Percentiles rank a stretch among this genome's conserved stretches.
Conservation (phyloP, 495 filamentous ascomycete species). For the Parathielavia appendiculata region DNA sequence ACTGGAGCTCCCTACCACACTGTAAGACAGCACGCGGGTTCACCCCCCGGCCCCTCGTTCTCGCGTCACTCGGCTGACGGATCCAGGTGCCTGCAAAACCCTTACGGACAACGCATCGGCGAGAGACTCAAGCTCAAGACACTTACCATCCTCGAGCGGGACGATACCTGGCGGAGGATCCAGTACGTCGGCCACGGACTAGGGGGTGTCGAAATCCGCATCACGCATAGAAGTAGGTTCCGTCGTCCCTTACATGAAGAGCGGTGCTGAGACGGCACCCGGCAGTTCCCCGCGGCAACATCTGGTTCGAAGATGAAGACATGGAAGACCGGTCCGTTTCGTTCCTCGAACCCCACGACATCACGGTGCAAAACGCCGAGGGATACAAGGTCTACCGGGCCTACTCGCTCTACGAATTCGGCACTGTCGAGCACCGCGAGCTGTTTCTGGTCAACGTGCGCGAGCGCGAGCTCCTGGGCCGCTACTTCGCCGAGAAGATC, state of each 20-base stretch:
- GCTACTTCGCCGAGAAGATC: conserved; percentile 2
- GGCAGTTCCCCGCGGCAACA: not conserved
- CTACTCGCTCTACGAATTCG: not conserved
- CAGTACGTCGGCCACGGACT: not conserved
- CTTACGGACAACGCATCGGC: conserved; percentile 2
- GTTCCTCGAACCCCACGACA: conserved; percentile 2
- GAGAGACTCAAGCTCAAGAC: not conserved
- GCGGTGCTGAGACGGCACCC: too few relatives aligned
- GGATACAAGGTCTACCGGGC: conserved; percentile 3
- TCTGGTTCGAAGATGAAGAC: conserved; percentile 5
- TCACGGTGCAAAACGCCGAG: not conserved
- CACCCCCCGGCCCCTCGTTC: not conserved
- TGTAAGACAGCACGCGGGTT: not conserved
- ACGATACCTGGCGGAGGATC: conserved; percentile 1
- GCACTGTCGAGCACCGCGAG: not conserved
- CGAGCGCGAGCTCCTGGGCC: conserved; percentile 3
- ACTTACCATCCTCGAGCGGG: conserved; percentile 1
- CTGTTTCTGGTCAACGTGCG: not conserved
- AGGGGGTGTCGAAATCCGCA: not conserved
- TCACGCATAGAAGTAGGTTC: not conserved
- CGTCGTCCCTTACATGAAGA: not conserved
- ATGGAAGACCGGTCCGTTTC: not conserved
- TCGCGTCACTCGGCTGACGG: not conserved
- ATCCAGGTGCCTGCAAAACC: not conserved
- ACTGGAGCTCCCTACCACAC: not conserved